A percentile compares a stretch with the other conserved stretches of the same genome.
These are phyloP conservation scores for Punica granatum DNA, from an alignment of 345 rosid species.

Conservation along the genomic window DNA sequence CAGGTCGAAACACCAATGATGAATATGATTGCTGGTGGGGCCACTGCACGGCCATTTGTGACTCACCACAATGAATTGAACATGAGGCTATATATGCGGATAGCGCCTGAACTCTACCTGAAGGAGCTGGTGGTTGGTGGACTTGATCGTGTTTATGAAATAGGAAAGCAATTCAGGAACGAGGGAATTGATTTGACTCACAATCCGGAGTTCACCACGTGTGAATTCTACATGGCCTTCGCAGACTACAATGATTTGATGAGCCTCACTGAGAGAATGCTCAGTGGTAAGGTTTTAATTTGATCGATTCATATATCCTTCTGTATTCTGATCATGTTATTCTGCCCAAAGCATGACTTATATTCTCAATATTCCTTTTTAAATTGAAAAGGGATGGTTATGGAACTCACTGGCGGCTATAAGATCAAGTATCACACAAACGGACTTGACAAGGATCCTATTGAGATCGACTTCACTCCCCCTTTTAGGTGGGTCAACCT, in stretches of 20 bases:
- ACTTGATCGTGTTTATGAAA: slow-evolving; percentile 81
- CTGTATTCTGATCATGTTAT: background rate
- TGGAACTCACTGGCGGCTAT: slow-evolving; percentile 83
- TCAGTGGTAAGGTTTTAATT: slow-evolving; percentile 55
- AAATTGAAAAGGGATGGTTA: slow-evolving; percentile 58
- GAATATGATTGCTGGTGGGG: slow-evolving; percentile 99
- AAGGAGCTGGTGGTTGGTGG: slow-evolving; percentile 96
- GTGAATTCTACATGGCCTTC: slow-evolving; percentile 98
- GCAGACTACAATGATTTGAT: slow-evolving; percentile 94
- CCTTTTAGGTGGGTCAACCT: slow-evolving; percentile 64
- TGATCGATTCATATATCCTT: background rate
- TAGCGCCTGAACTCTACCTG: slow-evolving; percentile 90
- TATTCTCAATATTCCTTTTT: background rate
- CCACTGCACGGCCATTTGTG: slow-evolving; percentile 92
- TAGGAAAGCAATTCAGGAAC: slow-evolving; percentile 94
- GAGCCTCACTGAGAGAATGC: slow-evolving; percentile 76
- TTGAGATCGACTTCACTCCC: slow-evolving; percentile 92
- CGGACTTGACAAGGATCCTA: slow-evolving; percentile 80
- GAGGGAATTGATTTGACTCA: slow-evolving; percentile 99
- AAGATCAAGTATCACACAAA: slow-evolving; percentile 81
- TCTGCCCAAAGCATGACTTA: background rate
- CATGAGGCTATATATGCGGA: slow-evolving; percentile 87
- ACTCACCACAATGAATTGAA: slow-evolving; percentile 91
- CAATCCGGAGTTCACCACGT: slow-evolving; percentile 97
- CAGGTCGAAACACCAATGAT: slow-evolving; percentile 99